Evolutionary conservation across 2,329 filamentous ascomycete genomes (phyloP).

Genomic region (Microcyclospora tardicrescens): DNA sequence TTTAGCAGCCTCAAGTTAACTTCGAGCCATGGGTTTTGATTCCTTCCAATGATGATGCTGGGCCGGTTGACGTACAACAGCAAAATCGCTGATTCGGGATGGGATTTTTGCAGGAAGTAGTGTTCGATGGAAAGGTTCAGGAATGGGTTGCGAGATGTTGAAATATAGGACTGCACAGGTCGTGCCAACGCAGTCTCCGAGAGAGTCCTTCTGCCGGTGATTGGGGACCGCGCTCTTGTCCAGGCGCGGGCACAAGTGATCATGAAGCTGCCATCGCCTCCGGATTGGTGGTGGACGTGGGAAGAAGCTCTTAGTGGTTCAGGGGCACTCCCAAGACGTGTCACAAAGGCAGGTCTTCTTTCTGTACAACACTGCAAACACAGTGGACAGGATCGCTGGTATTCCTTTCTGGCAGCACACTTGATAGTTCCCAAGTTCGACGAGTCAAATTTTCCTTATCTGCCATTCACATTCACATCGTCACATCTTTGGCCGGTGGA

Average conservation of each 20-base stretch:
- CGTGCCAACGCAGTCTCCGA: slow-evolving; percentile 11
- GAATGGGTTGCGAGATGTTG: slow-evolving; percentile 55
- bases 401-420: too few species aligned
- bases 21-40: slow-evolving; percentile 96
- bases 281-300: neutral
- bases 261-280: slow-evolving; percentile 9
- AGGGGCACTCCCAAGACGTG: too few species aligned
- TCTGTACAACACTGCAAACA: too few species aligned
- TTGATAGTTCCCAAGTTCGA: too few species aligned
- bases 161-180: slow-evolving; percentile 34
- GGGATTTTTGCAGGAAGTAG: slow-evolving; percentile 64
- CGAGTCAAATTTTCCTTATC: too few species aligned
- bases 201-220: slow-evolving; percentile 11
- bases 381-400: too few species aligned
- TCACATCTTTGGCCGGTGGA: too few species aligned
- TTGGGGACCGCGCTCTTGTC: slow-evolving; percentile 11
- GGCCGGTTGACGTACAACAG: slow-evolving; percentile 82
- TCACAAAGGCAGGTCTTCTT: too few species aligned
- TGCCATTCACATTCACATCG: too few species aligned
- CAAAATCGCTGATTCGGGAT: slow-evolving; percentile 60
- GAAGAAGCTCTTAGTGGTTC: too few species aligned
- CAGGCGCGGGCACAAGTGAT: slow-evolving; percentile 13
- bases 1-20: slow-evolving; percentile 56
- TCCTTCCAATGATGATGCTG: slow-evolving; percentile 81
- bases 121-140: slow-evolving; percentile 93